phyloP scores from a whole-genome alignment of 495 filamentous ascomycete genomes.

The Penicillium nucicola region DNA sequence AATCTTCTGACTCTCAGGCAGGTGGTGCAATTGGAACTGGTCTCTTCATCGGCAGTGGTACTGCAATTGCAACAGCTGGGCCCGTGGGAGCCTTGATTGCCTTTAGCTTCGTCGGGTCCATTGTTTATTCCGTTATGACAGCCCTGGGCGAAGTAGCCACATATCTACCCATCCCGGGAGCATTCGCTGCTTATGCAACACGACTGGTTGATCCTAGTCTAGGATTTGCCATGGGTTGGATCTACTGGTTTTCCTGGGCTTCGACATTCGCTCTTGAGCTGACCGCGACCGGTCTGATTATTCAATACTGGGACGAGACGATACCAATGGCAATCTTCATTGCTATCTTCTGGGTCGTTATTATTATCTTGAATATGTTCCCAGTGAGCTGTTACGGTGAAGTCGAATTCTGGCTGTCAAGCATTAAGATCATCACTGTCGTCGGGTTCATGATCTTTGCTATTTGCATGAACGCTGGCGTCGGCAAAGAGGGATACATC shows the following conservation, averaged over 20 bases:
- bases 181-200: constrained; percentile 64
- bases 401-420: constrained; percentile 61
- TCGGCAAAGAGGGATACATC: constrained; percentile 49
- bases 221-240: constrained; percentile 73
- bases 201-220: constrained; percentile 65
- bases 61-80: constrained; percentile 58
- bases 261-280: constrained; percentile 66
- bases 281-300: constrained; percentile 61
- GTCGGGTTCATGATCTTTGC: constrained; percentile 59
- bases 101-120: constrained; percentile 52
- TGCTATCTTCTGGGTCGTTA: constrained; percentile 63
- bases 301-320: constrained; percentile 60
- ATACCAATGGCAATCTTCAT: constrained; percentile 64
- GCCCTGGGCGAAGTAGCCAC: constrained; percentile 63
- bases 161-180: constrained; percentile 67
- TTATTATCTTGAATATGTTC: constrained; percentile 60
- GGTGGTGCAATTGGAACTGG: constrained; percentile 72
- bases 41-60: constrained; percentile 67
- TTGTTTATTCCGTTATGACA: constrained; percentile 50
- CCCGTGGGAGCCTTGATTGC: constrained; percentile 63
- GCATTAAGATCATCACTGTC: constrained; percentile 57
- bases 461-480: constrained; percentile 59
- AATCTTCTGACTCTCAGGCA: constrained; percentile 12
- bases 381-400: constrained; percentile 51
- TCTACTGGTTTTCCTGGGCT: constrained; percentile 53